Percentiles rank a stretch among this genome's conserved stretches.
phyloP scores from a whole-genome alignment of 2,329 filamentous ascomycete genomes.

The Ascochyta rabiei region DNA sequence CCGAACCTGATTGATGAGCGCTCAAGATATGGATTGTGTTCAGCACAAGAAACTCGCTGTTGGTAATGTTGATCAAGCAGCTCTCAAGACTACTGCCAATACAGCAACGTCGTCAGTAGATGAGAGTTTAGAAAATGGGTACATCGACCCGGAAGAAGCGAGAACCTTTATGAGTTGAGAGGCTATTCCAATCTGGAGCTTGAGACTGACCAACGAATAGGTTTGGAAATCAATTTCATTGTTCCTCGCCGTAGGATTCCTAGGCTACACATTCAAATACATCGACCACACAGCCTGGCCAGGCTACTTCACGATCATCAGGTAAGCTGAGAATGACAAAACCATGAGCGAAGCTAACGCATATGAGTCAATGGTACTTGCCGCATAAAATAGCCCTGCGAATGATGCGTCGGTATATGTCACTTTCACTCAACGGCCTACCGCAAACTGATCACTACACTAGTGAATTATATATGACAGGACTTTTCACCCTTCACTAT shows the following conservation, averaged over 20 bases:
- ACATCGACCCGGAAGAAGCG: background rate
- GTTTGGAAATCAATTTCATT: slow-evolving; percentile 15
- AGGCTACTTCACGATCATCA: slow-evolving; percentile 2
- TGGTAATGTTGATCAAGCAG: background rate
- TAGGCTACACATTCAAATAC: slow-evolving; percentile 23
- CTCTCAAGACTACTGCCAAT: background rate
- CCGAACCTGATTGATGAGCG: background rate
- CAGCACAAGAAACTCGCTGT: background rate
- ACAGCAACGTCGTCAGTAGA: background rate
- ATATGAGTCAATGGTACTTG: background rate
- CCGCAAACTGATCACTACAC: too few species aligned
- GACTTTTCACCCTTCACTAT: too few species aligned
- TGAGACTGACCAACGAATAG: background rate
- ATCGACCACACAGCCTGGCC: slow-evolving; percentile 17
- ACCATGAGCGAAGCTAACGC: background rate
- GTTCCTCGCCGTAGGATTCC: slow-evolving; percentile 17
- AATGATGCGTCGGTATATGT: background rate
- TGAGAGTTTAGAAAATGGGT: background rate
- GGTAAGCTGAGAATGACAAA: background rate
- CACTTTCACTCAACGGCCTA: too few species aligned
- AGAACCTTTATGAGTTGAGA: background rate
- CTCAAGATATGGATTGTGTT: background rate
- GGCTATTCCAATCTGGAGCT: background rate
- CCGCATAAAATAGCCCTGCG: slow-evolving; percentile 8
- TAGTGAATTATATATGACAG: too few species aligned